Evolutionary conservation across 352 stramenopile species (phyloP).

Genomic region (Phytophthora ohioensis): DNA sequence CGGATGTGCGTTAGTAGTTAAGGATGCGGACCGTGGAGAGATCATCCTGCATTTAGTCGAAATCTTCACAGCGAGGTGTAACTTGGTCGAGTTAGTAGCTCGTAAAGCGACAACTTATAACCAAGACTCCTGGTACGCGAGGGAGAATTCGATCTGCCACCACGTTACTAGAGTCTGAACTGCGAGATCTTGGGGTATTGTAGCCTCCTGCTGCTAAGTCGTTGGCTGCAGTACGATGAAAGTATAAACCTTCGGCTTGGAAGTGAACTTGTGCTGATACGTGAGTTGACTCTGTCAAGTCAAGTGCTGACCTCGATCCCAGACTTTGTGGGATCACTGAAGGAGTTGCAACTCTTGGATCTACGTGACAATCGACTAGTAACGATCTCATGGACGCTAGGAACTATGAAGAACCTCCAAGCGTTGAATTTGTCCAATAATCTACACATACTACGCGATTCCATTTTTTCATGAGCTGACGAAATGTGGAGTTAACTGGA

Average conservation of each 20-base stretch:
- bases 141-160: constrained; percentile 22
- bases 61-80: constrained; percentile 39
- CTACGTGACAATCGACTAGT: constrained; percentile 41
- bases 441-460: constrained; percentile 33
- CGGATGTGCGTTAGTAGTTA: constrained; percentile 51
- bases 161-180: constrained; percentile 19
- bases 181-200: constrained; percentile 32
- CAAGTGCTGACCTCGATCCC: constrained; percentile 31
- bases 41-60: constrained; percentile 42
- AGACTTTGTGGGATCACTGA: constrained; percentile 28
- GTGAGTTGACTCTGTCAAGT: constrained; percentile 24
- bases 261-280: constrained; percentile 11
- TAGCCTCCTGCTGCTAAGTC: constrained; percentile 27
- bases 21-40: constrained; percentile 39
- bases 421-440: constrained; percentile 53
- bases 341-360: constrained; percentile 40
- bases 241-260: constrained; percentile 30
- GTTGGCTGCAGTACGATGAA: constrained; percentile 29
- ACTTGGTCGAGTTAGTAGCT: constrained; percentile 27
- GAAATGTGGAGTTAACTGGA: no score
- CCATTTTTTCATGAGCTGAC: constrained; percentile 5
- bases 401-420: constrained; percentile 30
- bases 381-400: constrained; percentile 26
- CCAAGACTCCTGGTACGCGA: constrained; percentile 34
- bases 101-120: constrained; percentile 39